A percentile compares a stretch with the other conserved stretches of the same genome.
Evolutionary conservation across 805 yeast species (phyloP).

Genomic region (Cyberlindnera americana): DNA sequence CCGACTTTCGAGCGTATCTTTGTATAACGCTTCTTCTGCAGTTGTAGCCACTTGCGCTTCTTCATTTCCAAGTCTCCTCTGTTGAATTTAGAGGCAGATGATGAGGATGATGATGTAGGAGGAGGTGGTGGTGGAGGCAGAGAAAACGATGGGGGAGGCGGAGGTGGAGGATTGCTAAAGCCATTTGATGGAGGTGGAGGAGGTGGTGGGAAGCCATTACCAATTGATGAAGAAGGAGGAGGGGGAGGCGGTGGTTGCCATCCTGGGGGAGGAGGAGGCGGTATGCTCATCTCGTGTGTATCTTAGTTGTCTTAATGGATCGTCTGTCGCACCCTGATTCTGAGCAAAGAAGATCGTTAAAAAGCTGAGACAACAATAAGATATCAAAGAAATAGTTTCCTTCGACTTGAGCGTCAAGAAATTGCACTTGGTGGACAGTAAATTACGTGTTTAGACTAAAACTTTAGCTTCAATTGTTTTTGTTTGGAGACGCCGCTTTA

Average conservation of each 20-base stretch:
- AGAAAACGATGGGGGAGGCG: slow-evolving; percentile 26
- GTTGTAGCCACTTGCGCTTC: slow-evolving; percentile 55
- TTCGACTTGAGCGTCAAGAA: too few relatives aligned
- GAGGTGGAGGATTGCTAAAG: slow-evolving; percentile 17
- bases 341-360: background rate
- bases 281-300: slow-evolving; percentile 10
- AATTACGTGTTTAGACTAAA: too few relatives aligned
- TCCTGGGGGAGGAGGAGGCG: slow-evolving; percentile 37
- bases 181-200: slow-evolving; percentile 23
- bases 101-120: slow-evolving; percentile 31
- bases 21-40: slow-evolving; percentile 57
- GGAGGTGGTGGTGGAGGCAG: slow-evolving; percentile 29
- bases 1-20: slow-evolving; percentile 32
- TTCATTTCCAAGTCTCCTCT: slow-evolving; percentile 37
- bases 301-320: background rate
- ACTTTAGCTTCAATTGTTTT: too few relatives aligned
- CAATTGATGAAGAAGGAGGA: slow-evolving; percentile 14
- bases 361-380: background rate
- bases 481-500: background rate
- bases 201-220: slow-evolving; percentile 21
- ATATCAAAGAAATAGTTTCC: background rate
- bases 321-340: background rate
- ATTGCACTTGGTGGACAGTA: too few relatives aligned
- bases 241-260: slow-evolving; percentile 29
- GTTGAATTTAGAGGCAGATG: slow-evolving; percentile 17